These are phyloP conservation scores for Trichoderma gamsii DNA, from an alignment of 495 filamentous ascomycete genomes.

Conservation along the genomic window DNA sequence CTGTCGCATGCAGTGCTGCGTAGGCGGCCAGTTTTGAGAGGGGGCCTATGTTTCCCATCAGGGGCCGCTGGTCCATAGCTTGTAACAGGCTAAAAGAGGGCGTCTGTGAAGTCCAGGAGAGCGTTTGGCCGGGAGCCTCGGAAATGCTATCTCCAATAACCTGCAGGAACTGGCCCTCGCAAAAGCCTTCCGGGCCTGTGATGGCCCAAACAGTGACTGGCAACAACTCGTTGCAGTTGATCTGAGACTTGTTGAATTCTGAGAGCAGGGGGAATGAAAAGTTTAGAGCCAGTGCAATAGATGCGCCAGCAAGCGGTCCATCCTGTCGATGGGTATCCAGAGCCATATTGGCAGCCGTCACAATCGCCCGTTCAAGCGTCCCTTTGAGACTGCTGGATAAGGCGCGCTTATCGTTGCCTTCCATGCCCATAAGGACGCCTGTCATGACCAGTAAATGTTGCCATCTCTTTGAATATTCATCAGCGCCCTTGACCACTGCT, in stretches of 20 bases:
- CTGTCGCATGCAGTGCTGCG: constrained; percentile 58
- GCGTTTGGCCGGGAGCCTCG: constrained; percentile 58
- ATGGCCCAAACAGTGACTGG: constrained; percentile 63
- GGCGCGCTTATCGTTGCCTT: constrained; percentile 57
- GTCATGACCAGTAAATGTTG: constrained; percentile 76
- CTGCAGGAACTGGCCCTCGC: constrained; percentile 75
- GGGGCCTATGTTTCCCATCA: constrained; percentile 71
- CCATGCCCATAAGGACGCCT: constrained; percentile 78
- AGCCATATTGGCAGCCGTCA: constrained; percentile 72
- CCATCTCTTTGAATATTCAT: constrained; percentile 81
- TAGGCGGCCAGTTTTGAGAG: constrained; percentile 72
- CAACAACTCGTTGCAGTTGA: constrained; percentile 73
- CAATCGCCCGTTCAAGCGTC: constrained; percentile 72
- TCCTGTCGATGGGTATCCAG: constrained; percentile 45
- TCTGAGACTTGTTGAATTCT: constrained; percentile 42
- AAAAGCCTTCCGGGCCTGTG: constrained; percentile 65
- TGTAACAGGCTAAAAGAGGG: constrained; percentile 52
- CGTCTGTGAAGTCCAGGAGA: constrained; percentile 58
- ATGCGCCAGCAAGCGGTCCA: constrained; percentile 50
- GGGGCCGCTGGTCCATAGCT: constrained; percentile 56
- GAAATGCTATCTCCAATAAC: constrained; percentile 70
- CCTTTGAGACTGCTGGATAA: constrained; percentile 55
- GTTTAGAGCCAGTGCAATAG: constrained; percentile 68
- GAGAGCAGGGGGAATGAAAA: constrained; percentile 72
- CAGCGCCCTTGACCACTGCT: constrained; percentile 75